Evolutionary conservation across 805 yeast species (phyloP), one percentile per base, ranked within the genome.

Genomic region (Candida caryicola): DNA sequence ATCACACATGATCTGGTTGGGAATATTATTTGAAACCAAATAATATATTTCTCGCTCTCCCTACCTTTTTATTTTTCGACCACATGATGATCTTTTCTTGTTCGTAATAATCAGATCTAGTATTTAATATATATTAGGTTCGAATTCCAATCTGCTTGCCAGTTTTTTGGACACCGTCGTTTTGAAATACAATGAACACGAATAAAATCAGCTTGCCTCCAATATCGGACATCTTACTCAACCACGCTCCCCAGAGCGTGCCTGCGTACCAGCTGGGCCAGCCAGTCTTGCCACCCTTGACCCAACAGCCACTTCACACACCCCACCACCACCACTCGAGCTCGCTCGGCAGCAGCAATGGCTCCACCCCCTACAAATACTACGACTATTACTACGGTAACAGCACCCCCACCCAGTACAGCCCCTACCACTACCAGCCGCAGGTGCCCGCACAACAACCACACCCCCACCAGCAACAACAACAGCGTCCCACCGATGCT

Each of bases 161-260:
- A 17, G 17, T 13, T 29, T 36, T 19, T 14, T 28, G 17, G 15
- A 12, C 19, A 5, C 10, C 4, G 27, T 17, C 23, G 21, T 9
- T 12, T 17, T n/a, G 12, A 14, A 29, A 6, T 4, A 40, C 33
- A 35, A 14, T 36, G 12, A 37, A 36, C 36, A 21, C 32, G 17
- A 47, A 50, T 39, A 58, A 57, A 37, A 53, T 68, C 10, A 58
- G 64, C 17, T 60, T 68, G 48, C 74, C 73, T 8, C 71, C 73
- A 3, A 67, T 68, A 25, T 62, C 67, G n/a, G 70, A 68, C 50
- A 63, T 68, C 17, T 54, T 68, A 31, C 39, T 41, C 18, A 40
- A 26, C 39, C 36, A 36, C 36, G 26, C 37, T 13, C 39, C 37
- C 15, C 34, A 27, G 23, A 42, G 36, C 10, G 19, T 38, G 8